Evolutionary conservation across 306 rosid genomes (phyloP), one percentile per base, ranked within the genome.

Genomic region (Lupinus albus): DNA sequence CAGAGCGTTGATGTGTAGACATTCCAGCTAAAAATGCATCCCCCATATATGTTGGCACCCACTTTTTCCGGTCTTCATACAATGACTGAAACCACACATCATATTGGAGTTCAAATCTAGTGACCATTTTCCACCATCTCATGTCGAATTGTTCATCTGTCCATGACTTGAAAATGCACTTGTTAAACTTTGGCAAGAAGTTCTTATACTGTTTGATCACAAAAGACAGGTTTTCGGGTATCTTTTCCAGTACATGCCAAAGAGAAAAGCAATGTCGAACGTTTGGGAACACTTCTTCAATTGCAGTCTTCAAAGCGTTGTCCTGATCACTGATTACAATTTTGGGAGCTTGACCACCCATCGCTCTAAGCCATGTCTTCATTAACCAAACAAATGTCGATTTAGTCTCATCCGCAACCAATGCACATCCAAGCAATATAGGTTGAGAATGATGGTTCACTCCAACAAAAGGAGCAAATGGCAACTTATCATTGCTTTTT

Each of bases 311-410:
- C 90, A 91, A 67, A 75, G 84, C 78, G 35, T 85, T 83, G 81
- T 83, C 97, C 73, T 88, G 96, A 80, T 91, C 91, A 36, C 96
- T 83, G 67, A 88, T 84, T 49, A 91, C 81, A 66, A 85, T 87
- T 79, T 83, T 91, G 36, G 97, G 94, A 77, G 83, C 83, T 81
- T 69, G 78, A 75, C 91, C 96, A 11, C 86, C 81, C 96, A 91
- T 91, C 57, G 97, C 97, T 83, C 96, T 80, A 71, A 86, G 94
- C 97, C 97, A 88, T 15, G 96, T 85, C 87, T 83, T 91, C 89
- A 91, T 68, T 74, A 91, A 70, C 97, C 97, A 91, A 70, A 83
- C 83, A 83, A 76, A 88, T 60, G 97, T 88, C 18, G 91, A 75
- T 76, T 88, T 86, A 47, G 85, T 80, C 79, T 83, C 89, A 75